A percentile compares a stretch with the other conserved stretches of the same genome.
These are phyloP conservation scores for Trichoderma brevicompactum DNA, from an alignment of 2,329 filamentous ascomycete genomes.

Conservation along the genomic window DNA sequence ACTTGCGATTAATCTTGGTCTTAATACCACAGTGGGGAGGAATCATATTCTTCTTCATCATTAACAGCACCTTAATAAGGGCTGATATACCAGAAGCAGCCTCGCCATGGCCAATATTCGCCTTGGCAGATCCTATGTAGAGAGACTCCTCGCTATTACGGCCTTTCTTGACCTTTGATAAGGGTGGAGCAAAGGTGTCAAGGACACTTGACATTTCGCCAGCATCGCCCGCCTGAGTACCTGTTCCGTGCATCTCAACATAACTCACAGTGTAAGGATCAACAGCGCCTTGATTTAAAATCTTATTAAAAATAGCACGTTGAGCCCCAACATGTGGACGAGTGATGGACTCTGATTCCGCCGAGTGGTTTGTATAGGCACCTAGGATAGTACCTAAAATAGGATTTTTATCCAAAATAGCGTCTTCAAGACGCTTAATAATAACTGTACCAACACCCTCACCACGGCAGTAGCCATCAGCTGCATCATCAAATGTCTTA, in stretches of 20 bases:
- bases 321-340: slow-evolving; percentile 69
- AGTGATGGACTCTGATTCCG: slow-evolving; percentile 72
- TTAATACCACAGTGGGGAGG: slow-evolving; percentile 70
- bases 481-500: slow-evolving; percentile 37
- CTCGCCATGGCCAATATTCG: slow-evolving; percentile 68
- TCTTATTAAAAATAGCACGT: slow-evolving; percentile 60
- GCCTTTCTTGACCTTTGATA: slow-evolving; percentile 56
- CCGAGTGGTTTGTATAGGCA: slow-evolving; percentile 72
- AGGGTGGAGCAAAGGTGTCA: slow-evolving; percentile 55
- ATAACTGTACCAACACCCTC: slow-evolving; percentile 53
- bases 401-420: slow-evolving; percentile 63
- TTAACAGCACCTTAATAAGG: slow-evolving; percentile 67
- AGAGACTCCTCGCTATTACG: slow-evolving; percentile 53
- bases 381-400: slow-evolving; percentile 66
- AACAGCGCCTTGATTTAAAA: slow-evolving; percentile 75
- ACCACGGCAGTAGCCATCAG: slow-evolving; percentile 56
- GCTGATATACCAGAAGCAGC: slow-evolving; percentile 64
- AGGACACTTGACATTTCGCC: slow-evolving; percentile 82
- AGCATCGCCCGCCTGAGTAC: slow-evolving; percentile 83
- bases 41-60: slow-evolving; percentile 65
- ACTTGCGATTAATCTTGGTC: slow-evolving; percentile 59
- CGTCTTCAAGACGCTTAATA: slow-evolving; percentile 54
- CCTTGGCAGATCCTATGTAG: slow-evolving; percentile 66
- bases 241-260: slow-evolving; percentile 91
- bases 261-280: slow-evolving; percentile 79